Evolutionary conservation across 2,329 filamentous ascomycete genomes (phyloP).

Genomic region (Podosphaera xanthii): DNA sequence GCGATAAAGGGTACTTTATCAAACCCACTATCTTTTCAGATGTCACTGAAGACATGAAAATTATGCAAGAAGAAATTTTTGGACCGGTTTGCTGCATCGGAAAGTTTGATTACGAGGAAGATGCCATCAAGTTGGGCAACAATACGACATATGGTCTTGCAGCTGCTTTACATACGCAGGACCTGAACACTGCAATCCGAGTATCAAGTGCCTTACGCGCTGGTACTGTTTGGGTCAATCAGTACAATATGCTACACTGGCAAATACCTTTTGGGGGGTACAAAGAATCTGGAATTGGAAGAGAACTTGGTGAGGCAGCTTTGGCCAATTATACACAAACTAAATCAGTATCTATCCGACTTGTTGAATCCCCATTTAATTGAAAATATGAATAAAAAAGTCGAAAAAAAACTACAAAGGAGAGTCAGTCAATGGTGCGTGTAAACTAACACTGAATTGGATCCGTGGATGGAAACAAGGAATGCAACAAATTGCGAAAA

Average conservation of each 20-base stretch:
- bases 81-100: conserved; percentile 47
- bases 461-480: no score
- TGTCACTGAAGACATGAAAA: conserved; percentile 49
- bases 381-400: conserved; percentile 4
- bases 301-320: conserved; percentile 49
- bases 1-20: conserved; percentile 47
- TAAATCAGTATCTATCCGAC: conserved; percentile 39
- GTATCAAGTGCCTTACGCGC: conserved; percentile 40
- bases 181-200: conserved; percentile 44
- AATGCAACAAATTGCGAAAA: no score
- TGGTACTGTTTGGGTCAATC: conserved; percentile 21
- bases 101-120: conserved; percentile 48
- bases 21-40: conserved; percentile 52
- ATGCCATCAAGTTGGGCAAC: conserved; percentile 40
- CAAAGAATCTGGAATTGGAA: conserved; percentile 58
- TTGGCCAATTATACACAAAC: conserved; percentile 44
- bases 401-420: background rate
- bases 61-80: conserved; percentile 54
- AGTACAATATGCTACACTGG: conserved; percentile 48
- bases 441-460: no score
- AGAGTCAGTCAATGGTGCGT: no score
- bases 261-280: conserved; percentile 48
- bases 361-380: conserved; percentile 22
- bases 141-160: conserved; percentile 43
- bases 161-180: conserved; percentile 42